These are phyloP conservation scores for Capsicum rhomboideum DNA, from an alignment of 257 asterid species.

Conservation along the genomic window DNA sequence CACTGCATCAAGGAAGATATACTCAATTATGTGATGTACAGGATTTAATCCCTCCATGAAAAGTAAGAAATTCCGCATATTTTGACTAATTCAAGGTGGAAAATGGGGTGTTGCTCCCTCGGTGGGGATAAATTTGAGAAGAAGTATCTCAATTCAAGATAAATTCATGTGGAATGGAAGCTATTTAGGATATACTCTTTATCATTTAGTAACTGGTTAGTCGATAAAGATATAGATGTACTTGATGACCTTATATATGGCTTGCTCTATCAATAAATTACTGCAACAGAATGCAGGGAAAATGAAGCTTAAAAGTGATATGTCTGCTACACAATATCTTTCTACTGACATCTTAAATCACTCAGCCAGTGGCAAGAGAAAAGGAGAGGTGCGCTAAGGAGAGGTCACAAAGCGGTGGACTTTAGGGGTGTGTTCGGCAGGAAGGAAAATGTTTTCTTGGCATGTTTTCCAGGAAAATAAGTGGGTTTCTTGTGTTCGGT, in stretches of 20 bases:
- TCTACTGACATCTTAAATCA: neutral
- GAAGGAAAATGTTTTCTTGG: neutral
- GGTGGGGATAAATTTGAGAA: neutral
- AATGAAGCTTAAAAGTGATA: neutral
- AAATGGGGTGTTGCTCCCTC: neutral
- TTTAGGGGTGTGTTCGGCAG: neutral
- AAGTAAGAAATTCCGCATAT: neutral
- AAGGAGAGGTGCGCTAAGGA: neutral
- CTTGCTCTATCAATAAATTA: neutral
- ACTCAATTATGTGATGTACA: neutral
- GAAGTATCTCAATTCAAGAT: neutral
- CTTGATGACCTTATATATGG: neutral
- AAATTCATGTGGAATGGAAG: neutral
- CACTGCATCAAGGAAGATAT: conserved; percentile 49
- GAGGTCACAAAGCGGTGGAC: neutral
- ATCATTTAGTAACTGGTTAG: too few species aligned
- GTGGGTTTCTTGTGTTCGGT: neutral
- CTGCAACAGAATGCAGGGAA: neutral
- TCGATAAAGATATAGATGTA: too few species aligned
- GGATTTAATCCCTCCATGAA: too few species aligned
- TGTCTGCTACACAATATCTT: neutral
- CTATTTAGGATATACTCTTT: neutral
- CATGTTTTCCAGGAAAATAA: too few species aligned
- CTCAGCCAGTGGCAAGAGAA: neutral
- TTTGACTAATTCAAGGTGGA: neutral